A percentile compares a stretch with the other conserved stretches of the same genome.
These are phyloP conservation scores for Globisporangium spinosum DNA, from an alignment of 352 stramenopile genomes.

Conservation along the genomic window DNA sequence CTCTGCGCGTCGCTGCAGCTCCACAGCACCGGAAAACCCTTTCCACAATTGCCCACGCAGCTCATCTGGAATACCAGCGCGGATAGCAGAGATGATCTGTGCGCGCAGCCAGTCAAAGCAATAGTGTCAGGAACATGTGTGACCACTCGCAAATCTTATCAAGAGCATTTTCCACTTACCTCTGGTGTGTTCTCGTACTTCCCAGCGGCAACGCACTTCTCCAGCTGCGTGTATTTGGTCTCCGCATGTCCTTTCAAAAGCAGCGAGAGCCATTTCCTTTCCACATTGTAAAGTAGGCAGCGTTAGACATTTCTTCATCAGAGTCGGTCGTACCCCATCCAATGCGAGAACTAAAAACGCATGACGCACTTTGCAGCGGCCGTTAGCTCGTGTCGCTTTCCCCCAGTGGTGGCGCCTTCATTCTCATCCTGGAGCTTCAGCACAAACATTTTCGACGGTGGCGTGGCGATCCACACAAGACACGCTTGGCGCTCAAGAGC, in stretches of 20 bases:
- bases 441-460: conserved; percentile 83
- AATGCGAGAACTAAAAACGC: too few species aligned
- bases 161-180: conserved; percentile 22
- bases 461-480: conserved; percentile 79
- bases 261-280: conserved; percentile 63
- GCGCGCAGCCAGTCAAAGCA: neutral
- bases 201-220: conserved; percentile 60
- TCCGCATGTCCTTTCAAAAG: conserved; percentile 72
- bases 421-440: conserved; percentile 70
- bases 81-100: conserved; percentile 72
- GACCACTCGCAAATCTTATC: neutral
- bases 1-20: conserved; percentile 58
- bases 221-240: conserved; percentile 80
- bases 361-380: conserved; percentile 44
- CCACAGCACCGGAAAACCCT: conserved; percentile 59
- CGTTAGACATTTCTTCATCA: neutral
- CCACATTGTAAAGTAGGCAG: neutral
- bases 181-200: conserved; percentile 65
- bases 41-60: conserved; percentile 71
- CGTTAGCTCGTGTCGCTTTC: conserved; percentile 44
- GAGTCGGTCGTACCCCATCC: neutral
- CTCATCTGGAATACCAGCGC: conserved; percentile 73
- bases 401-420: conserved; percentile 27
- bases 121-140: neutral
- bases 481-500: conserved; percentile 56